phyloP scores from a whole-genome alignment of 768 basidiomycete species.

The Agaricus blazei region DNA sequence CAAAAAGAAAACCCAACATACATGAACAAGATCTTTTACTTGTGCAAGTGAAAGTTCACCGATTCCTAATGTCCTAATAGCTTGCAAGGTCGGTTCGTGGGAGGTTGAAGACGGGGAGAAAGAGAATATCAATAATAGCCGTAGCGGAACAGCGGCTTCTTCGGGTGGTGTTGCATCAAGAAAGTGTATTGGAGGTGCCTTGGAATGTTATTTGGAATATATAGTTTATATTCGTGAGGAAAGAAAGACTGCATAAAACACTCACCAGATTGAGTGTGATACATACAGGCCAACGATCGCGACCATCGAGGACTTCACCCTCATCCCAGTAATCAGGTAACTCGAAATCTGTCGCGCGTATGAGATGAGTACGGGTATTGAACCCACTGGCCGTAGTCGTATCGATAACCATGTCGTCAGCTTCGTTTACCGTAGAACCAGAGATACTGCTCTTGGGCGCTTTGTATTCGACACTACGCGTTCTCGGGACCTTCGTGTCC shows the following conservation, averaged over 20 bases:
- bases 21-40: constrained; percentile 51
- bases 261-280: constrained; percentile 75
- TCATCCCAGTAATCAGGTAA: constrained; percentile 86
- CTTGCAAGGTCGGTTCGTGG: constrained; percentile 41
- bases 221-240: background rate
- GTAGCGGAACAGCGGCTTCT: constrained; percentile 60
- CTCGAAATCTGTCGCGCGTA: constrained; percentile 73
- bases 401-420: constrained; percentile 56
- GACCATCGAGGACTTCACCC: constrained; percentile 58
- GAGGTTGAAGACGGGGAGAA: constrained; percentile 35
- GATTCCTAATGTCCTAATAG: constrained; percentile 58
- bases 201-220: background rate
- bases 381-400: constrained; percentile 46
- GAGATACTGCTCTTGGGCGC: constrained; percentile 25
- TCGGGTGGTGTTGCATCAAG: constrained; percentile 73
- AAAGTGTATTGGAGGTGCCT: constrained; percentile 60
- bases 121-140: constrained; percentile 60
- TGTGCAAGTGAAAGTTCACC: constrained; percentile 49
- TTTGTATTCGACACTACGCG: constrained; percentile 65
- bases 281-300: constrained; percentile 69
- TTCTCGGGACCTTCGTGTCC: constrained; percentile 77
- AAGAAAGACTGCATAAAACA: constrained; percentile 12
- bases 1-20: constrained; percentile 20
- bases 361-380: constrained; percentile 43
- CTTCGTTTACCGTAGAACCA: constrained; percentile 5